Base-by-base conservation (phyloP, 176 grass and related monocot genomes). In the Avena atlantica region DNA sequence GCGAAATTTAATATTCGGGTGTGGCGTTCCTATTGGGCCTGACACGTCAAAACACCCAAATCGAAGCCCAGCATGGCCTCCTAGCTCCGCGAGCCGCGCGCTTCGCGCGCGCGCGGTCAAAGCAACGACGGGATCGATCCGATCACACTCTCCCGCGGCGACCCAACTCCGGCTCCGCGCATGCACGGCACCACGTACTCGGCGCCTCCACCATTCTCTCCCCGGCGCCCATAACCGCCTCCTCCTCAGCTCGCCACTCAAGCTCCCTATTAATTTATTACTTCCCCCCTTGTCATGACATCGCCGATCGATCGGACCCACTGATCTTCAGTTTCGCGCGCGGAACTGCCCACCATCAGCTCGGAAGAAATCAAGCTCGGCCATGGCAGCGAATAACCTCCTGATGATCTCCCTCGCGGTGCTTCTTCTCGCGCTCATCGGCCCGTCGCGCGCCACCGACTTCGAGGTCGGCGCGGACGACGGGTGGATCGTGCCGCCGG, bases 381-480 rank as follows among this genome's bases (percentile, higher is more conserved):
- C 47, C 15, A 81, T 61, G 86, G 82, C 31, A 31, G 31, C 86
- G 42, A 81, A 23, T 51, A 19, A 6, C 34, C 61, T 31, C 44
- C 53, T 76, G 12, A 36, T 76, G 12, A 36, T 67, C 36, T 5
- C 63, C 51, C 9, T 63, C 1, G 34, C 50, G 34, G 45, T 81
- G 24, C 68, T 90, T 2, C 68, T 90, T 1, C 71, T 90, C 6
- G 58, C 51, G 21, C 50, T 91, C 63, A 1, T 73, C 19, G 68
- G 65, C 24, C 84, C 72, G 76, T 16, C 31, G 8, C 3, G 17
- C 21, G 95, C 92, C 21, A 62, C 85, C 21, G 75, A 85, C 8
- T 91, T 97, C 13, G 92, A 97, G 25, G 92, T 94, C 74, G 95
- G 92, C 12, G 95, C 84, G 2, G 89, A 97, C 21, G 81, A 79